Percentiles rank a stretch among this genome's conserved stretches.
phyloP scores from a whole-genome alignment of 305 asterid species.

The Fraxinus floribunda region DNA sequence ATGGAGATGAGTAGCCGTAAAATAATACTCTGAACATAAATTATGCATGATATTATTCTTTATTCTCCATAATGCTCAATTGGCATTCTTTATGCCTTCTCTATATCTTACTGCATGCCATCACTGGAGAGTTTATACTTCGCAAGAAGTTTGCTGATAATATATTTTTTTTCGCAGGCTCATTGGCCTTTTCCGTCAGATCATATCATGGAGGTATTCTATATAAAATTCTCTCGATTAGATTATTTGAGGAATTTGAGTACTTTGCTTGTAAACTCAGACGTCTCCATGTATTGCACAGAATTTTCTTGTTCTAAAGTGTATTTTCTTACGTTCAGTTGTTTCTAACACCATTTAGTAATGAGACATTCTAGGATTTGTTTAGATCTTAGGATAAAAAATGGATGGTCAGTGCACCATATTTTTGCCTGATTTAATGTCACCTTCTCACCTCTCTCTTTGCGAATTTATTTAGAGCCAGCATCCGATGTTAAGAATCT shows the following conservation, averaged over 20 bases:
- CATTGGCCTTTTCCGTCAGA: constrained; percentile 95
- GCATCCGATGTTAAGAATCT: neutral
- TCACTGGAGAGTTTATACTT: neutral
- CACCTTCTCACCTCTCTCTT: neutral
- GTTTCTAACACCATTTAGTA: neutral
- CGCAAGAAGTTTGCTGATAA: constrained; percentile 1
- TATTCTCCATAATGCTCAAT: neutral
- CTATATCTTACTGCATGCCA: neutral
- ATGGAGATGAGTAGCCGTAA: neutral
- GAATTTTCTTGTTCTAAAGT: neutral
- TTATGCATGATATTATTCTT: neutral
- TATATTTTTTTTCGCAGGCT: constrained; percentile 49
- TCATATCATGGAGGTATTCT: constrained; percentile 84
- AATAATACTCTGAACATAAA: neutral
- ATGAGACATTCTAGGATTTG: neutral
- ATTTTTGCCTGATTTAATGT: neutral
- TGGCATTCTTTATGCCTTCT: neutral
- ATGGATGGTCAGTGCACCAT: neutral
- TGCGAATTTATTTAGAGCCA: neutral
- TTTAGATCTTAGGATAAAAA: neutral
- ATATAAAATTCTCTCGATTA: constrained; percentile 9
- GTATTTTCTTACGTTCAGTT: neutral
- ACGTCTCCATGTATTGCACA: neutral
- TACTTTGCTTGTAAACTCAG: neutral
- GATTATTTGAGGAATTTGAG: constrained; percentile 1